Base-by-base conservation (phyloP, 352 stramenopile species). In the Globisporangium polare region DNA sequence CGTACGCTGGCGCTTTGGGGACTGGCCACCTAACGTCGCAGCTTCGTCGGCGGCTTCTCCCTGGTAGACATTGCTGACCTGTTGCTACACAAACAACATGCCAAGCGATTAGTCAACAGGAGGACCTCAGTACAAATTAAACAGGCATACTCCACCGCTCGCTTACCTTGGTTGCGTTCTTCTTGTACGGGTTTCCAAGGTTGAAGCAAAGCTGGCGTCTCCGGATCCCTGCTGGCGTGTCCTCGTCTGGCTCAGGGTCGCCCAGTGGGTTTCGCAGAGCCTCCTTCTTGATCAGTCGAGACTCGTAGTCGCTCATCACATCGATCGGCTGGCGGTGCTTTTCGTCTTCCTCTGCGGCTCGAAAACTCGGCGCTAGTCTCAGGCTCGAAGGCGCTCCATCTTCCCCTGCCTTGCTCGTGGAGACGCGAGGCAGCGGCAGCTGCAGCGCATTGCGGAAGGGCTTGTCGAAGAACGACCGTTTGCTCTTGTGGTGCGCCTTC, bases 261-360 rank as follows among this genome's bases (percentile, higher is more conserved):
- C 78, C 79, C 15, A 92, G 73, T n/a, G 87, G 87, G 52, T 96
- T 94, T 8, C 87, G 79, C 26, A 94, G 70, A 2, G 84, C 85
- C 51, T 96, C 87, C 51, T 94, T 96, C 66, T 91, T 94, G 49
- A 96, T 77, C 27, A 93, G 46, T n/a, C 84, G 76, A 0, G 87
- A 92, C 29, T 94, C 86, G 62, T 96, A 96, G 58, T 96, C 86
- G 57, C 85, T 92, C 87, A 96, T 96, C 4, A 89, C 80, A 27
- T 94, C 87, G 47, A 96, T 94, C 5, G 87, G 84, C 41, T 94
- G 80, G 13, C 77, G 78, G 56, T 94, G 85, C 63, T 92, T 94
- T 53, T 91, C 81, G 56, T 94, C 83, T 58, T 96, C 79, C 58
- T 91, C 78, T 4, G 73, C 62, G 20, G 80, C 80, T 43, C 74